Evolutionary conservation across 768 basidiomycete genomes (phyloP), one percentile per base, ranked within the genome.

Genomic region (Coprinellus aureogranulatus): DNA sequence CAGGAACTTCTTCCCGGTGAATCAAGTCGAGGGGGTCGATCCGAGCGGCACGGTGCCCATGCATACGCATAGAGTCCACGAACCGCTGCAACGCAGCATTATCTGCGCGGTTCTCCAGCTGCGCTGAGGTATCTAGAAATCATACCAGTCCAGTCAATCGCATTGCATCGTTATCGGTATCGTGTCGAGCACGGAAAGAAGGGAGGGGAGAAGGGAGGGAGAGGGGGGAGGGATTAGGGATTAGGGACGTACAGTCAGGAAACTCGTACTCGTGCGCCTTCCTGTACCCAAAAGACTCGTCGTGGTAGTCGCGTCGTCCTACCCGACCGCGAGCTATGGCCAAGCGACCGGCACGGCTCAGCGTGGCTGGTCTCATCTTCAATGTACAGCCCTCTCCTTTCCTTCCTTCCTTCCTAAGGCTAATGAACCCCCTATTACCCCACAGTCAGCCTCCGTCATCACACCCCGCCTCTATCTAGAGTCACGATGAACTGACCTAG

Each of bases 1-100:
- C 92, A 25, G 80, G 85, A 0, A 82, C 80, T 62, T 92, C 85
- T 64, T 94, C 92, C 16, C 94, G 85, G 54, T 90, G 87, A 28
- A 96, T 87, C 52, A 96, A 73, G 70, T 94, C 92, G 34, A 96
- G 74, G 0, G 94, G 94, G 67, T 97, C 94, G 41, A 96, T 89
- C 42, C 82, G 79, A 0, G 92, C 92, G 2, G 92, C 91, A 28
- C 91, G 84, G 65, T 94, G 92, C 0, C 89, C 90, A 61, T 93
- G 90, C 0, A 79, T 86, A n/a, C 93, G 82, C 63, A 96, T 81
- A 1, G 89, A 88, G 68, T 96, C 94, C 11, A 94, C 90, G 67
- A 94, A 95, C 31, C 94, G 88, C 44, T 95, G 74, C 18, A 97
- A 75, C 2, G 90, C 76, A 0, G 92, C 92, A 63, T 95, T 94